Conservation (phyloP, 208 protist species). For the Trypanosoma mega region DNA sequence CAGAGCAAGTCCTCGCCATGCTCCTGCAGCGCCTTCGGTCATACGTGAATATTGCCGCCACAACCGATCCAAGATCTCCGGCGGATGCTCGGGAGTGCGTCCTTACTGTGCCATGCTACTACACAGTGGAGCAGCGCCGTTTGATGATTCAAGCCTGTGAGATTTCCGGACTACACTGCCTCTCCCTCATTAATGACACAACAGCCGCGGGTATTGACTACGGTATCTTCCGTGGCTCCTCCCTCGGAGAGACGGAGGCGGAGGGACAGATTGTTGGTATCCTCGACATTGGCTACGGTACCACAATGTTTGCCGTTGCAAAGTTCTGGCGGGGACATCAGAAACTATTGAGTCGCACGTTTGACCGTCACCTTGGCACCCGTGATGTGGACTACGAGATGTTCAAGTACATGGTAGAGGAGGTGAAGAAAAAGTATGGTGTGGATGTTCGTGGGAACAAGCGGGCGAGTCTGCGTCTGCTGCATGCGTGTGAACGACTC, state of each 20-base stretch:
- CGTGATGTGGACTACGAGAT: conserved; percentile 86
- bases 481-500: conserved; percentile 84
- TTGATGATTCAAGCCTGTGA: conserved; percentile 82
- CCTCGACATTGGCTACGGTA: conserved; percentile 87
- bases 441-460: conserved; percentile 85
- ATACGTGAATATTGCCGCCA: conserved; percentile 77
- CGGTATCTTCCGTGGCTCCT: conserved; percentile 83
- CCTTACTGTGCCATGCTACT: conserved; percentile 86
- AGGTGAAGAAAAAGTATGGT: conserved; percentile 87
- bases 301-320: conserved; percentile 71
- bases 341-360: conserved; percentile 74
- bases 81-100: conserved; percentile 81
- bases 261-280: conserved; percentile 82
- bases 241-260: conserved; percentile 81
- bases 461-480: conserved; percentile 76
- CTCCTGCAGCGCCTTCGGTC: conserved; percentile 74
- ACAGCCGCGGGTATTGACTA: conserved; percentile 90
- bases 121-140: conserved; percentile 78
- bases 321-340: conserved; percentile 86
- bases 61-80: conserved; percentile 51
- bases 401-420: conserved; percentile 64
- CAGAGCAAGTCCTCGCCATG: conserved; percentile 93
- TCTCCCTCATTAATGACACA: conserved; percentile 90
- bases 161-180: conserved; percentile 85
- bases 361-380: conserved; percentile 81